Evolutionary conservation across 1,139 yeast species (phyloP).

Genomic region (Zygosaccharomyces sapae): DNA sequence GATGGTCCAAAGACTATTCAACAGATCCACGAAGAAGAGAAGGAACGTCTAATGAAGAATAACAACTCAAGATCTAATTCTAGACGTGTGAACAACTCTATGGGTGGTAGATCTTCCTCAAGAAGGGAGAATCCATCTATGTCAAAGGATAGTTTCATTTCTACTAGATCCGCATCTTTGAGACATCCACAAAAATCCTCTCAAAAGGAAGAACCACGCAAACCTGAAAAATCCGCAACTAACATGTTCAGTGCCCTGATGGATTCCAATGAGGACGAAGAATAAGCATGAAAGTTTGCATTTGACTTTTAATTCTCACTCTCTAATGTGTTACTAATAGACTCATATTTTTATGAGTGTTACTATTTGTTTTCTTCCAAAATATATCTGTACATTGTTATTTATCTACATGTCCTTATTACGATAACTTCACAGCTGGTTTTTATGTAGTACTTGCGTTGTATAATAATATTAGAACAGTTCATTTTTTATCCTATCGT

Average conservation of each 20-base stretch:
- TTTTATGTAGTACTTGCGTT: not conserved
- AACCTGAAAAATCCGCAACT: conserved; percentile 24
- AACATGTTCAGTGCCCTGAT: conserved; percentile 36
- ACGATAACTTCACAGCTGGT: conserved; percentile 1
- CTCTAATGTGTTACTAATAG: conserved; percentile 11
- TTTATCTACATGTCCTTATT: conserved; percentile 9
- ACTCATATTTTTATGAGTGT: not conserved
- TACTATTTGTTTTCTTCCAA: conserved; percentile 5
- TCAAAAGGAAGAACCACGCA: conserved; percentile 31
- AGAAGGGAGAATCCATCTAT: conserved; percentile 27
- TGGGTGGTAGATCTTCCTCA: conserved; percentile 25
- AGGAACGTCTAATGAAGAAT: conserved; percentile 44
- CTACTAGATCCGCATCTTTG: conserved; percentile 33
- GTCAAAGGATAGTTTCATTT: conserved; percentile 29
- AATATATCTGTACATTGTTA: conserved; percentile 15
- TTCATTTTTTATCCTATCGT: conserved; percentile 42
- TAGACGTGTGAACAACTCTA: conserved; percentile 31
- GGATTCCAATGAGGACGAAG: conserved; percentile 33
- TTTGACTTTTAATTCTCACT: conserved; percentile 7
- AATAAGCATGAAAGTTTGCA: conserved; percentile 12
- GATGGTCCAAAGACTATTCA: conserved; percentile 92
- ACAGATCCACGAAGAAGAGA: conserved; percentile 80
- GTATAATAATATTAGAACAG: conserved; percentile 6
- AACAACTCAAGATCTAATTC: conserved; percentile 32
- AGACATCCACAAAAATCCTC: conserved; percentile 29